These are phyloP conservation scores for Blastocystis hominis DNA, from an alignment of 352 stramenopile species.

Conservation along the genomic window DNA sequence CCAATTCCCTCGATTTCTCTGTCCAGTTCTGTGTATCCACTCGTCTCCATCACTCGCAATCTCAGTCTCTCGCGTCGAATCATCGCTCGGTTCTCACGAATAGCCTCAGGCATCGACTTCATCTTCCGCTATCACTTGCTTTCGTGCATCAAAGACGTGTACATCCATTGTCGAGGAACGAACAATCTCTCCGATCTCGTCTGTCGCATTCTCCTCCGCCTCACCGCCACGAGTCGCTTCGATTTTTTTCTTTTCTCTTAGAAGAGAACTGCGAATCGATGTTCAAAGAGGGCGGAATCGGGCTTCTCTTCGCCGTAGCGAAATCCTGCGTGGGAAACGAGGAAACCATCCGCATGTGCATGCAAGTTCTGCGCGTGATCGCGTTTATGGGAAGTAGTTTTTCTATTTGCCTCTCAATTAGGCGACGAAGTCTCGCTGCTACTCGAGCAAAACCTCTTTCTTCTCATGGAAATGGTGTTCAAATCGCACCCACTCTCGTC, in stretches of 20 bases:
- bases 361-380: slow-evolving; percentile 32
- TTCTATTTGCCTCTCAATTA: neutral
- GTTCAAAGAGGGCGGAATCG: slow-evolving; percentile 8
- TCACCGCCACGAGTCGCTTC: neutral
- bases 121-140: neutral
- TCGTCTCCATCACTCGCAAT: slow-evolving; percentile 17
- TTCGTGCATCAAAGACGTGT: neutral
- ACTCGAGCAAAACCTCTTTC: neutral
- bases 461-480: slow-evolving; percentile 30
- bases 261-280: neutral
- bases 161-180: neutral
- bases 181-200: neutral
- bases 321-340: neutral
- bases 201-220: slow-evolving; percentile 29
- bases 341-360: slow-evolving; percentile 26
- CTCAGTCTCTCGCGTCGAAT: neutral
- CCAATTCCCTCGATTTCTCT: neutral
- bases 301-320: neutral
- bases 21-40: neutral
- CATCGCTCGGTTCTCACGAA: neutral
- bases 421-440: neutral
- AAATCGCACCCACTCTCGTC: neutral
- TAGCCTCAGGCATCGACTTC: neutral
- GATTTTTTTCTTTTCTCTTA: neutral
- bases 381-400: neutral